A percentile compares a stretch with the other conserved stretches of the same genome.
phyloP scores from a whole-genome alignment of 768 basidiomycete genomes.

The Pleurotus sapidus region DNA sequence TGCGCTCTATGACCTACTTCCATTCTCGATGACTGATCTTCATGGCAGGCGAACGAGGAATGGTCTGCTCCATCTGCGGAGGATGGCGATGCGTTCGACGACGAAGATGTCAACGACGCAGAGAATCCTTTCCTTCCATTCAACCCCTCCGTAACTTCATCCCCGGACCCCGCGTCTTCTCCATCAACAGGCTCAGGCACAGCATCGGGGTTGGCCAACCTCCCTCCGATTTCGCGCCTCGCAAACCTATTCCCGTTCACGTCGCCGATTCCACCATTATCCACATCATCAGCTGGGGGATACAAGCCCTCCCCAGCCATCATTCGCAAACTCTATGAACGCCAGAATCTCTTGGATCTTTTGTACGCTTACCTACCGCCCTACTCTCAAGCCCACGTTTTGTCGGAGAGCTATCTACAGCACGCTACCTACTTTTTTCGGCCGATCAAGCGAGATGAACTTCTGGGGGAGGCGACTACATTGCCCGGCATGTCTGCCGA shows the following conservation, averaged over 20 bases:
- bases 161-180: constrained; percentile 1
- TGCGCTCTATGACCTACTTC: neutral
- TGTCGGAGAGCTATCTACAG: constrained; percentile 39
- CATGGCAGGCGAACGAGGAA: constrained; percentile 29
- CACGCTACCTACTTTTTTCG: constrained; percentile 51
- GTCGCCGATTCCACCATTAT: constrained; percentile 10
- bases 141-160: neutral
- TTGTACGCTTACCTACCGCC: constrained; percentile 43
- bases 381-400: constrained; percentile 34
- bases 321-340: constrained; percentile 22
- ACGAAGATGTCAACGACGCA: constrained; percentile 12
- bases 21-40: too few species aligned
- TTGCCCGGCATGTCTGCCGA: constrained; percentile 31
- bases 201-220: neutral
- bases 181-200: neutral
- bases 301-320: neutral
- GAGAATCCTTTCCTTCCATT: neutral
- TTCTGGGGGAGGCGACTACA: constrained; percentile 28
- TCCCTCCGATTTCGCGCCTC: constrained; percentile 26
- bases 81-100: constrained; percentile 18
- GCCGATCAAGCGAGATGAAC: constrained; percentile 46
- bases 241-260: constrained; percentile 42
- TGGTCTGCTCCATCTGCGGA: constrained; percentile 22
- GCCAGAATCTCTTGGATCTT: constrained; percentile 22
- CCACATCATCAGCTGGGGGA: neutral